Evolutionary conservation across 805 yeast genomes (phyloP).

Genomic region (Alloascoidea africana): DNA sequence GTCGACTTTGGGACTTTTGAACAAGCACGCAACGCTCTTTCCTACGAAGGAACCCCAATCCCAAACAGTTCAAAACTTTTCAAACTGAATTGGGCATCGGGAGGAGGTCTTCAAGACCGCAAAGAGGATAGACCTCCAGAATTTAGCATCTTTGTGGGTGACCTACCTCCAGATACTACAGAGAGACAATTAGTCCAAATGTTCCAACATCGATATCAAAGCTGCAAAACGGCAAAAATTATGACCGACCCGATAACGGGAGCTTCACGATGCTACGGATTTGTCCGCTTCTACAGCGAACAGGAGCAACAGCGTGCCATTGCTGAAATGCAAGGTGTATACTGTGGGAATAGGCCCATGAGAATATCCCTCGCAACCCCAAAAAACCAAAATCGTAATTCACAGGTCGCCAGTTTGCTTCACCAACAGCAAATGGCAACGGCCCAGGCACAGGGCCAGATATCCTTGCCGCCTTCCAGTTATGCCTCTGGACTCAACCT

Average conservation of each 20-base stretch:
- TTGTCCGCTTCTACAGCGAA: conserved; percentile 55
- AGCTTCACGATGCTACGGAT: conserved; percentile 74
- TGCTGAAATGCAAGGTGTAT: conserved; percentile 67
- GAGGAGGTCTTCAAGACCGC: no score
- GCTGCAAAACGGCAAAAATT: conserved; percentile 62
- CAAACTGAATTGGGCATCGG: conserved; percentile 74
- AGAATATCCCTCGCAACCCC: conserved; percentile 60
- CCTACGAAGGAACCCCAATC: conserved; percentile 51
- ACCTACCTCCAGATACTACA: conserved; percentile 56
- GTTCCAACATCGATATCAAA: conserved; percentile 56
- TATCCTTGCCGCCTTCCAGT: no score
- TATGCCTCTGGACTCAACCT: no score
- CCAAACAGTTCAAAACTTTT: conserved; percentile 46
- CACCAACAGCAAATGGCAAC: not conserved
- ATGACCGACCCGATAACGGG: conserved; percentile 63
- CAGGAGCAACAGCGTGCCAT: conserved; percentile 60
- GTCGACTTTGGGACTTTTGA: conserved; percentile 50
- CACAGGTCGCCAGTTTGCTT: no score
- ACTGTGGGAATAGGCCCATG: conserved; percentile 59
- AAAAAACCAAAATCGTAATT: conserved; percentile 12
- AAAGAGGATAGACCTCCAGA: conserved; percentile 20
- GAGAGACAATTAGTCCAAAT: conserved; percentile 52
- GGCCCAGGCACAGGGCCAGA: not conserved
- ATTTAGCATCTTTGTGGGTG: conserved; percentile 75
- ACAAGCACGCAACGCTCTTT: conserved; percentile 46